Evolutionary conservation across 768 basidiomycete species (phyloP), one percentile per base, ranked within the genome.

Genomic region (Rhodosporidiobolus odoratus): DNA sequence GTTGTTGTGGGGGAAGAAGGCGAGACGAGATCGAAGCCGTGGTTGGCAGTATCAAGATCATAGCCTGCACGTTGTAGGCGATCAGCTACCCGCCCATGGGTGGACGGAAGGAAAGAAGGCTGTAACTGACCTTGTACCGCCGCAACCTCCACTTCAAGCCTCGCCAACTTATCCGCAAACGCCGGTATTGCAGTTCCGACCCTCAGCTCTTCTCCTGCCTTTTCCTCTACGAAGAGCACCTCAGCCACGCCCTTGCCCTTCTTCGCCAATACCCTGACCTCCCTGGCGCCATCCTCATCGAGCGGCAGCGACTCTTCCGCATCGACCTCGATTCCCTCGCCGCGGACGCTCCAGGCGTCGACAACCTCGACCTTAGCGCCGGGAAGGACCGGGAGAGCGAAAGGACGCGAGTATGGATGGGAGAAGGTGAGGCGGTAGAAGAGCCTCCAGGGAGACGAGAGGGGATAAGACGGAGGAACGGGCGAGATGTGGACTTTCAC

Each of bases 401-500:
- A 50, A 1, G 21, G 35, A 9, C 21, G 40, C 15, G 23, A 21
- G 32, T 45, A 57, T 4, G 66, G 30, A 13, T 25, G 27, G 6
- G 54, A 25, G n/a, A 68, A 27, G 35, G 32, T 30, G 25, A 58
- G 35, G 37, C 67, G 61, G 54, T 63, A 43, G 37, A 58, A 62
- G 37, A 68, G 25, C 27, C 66, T 52, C 45, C 61, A 58, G 13
- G 35, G 40, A 17, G 37, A 45, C 50, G 50, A 25, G 7, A 52
- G 41, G 8, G 32, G 58, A 17, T 27, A 30, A n/a, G 34, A 3
- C 47, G 66, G 66, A 23, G 66, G 56, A 30, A 68, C 35, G 6
- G 66, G 54, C 32, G 66, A 62, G 34, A 68, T 47, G 41, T 68
- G 43, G 10, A 68, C 37, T 30, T 30, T 37, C 3, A 68, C 43